phyloP scores from a whole-genome alignment of 139 green algal genomes.

The Coelastrella sp. region DNA sequence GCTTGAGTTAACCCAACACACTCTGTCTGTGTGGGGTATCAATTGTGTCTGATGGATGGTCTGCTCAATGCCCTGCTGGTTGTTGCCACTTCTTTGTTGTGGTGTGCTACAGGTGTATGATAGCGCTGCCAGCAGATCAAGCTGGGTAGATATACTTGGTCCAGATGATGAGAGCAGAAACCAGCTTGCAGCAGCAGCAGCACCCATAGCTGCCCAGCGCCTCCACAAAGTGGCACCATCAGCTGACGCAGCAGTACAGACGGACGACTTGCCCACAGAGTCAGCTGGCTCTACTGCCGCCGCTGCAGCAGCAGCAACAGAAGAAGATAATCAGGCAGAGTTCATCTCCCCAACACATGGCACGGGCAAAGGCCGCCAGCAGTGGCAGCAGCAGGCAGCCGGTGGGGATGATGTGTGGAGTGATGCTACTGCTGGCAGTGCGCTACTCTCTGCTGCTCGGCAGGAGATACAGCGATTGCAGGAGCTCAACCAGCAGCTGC shows the following conservation, averaged over 20 bases:
- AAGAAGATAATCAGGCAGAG: not conserved
- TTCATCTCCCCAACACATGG: not conserved
- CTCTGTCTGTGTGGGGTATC: too few relatives aligned
- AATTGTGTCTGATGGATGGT: too few relatives aligned
- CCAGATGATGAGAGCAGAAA: slow-evolving; percentile 8
- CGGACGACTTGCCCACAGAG: not conserved
- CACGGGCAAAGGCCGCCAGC: slow-evolving; percentile 9
- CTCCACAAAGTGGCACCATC: not conserved
- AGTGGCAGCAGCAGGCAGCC: not conserved
- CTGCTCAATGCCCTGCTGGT: not conserved
- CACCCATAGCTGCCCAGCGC: not conserved
- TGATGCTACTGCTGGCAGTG: slow-evolving; percentile 26
- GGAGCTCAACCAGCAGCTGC: slow-evolving; percentile 53
- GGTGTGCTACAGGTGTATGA: slow-evolving; percentile 28
- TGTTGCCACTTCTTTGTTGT: not conserved
- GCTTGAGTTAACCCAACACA: too few relatives aligned
- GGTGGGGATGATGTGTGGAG: not conserved
- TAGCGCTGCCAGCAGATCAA: slow-evolving; percentile 40
- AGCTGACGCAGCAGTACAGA: slow-evolving; percentile 21
- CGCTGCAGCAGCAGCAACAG: slow-evolving; percentile 30
- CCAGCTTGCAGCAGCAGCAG: slow-evolving; percentile 12
- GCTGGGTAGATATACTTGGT: slow-evolving; percentile 12
- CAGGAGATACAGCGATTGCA: slow-evolving; percentile 55
- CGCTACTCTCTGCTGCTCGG: slow-evolving; percentile 49
- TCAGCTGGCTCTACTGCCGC: slow-evolving; percentile 36